Base-by-base conservation (phyloP, 2,329 filamentous ascomycete species). In the Fonsecaea pedrosoi region DNA sequence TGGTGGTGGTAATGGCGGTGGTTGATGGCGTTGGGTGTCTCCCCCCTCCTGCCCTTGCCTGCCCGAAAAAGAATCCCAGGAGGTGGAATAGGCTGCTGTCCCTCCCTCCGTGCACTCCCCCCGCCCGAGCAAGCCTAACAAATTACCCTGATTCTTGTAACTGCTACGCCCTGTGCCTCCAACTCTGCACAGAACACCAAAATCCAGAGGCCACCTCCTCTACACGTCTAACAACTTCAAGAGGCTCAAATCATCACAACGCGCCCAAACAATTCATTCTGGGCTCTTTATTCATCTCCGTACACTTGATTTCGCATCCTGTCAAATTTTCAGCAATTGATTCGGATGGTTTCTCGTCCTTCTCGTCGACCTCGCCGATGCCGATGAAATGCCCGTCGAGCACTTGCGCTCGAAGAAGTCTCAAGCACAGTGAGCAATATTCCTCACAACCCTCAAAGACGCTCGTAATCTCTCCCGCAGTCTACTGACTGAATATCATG, bases 401-500 rank as follows among this genome's bases (percentile, higher is more conserved):
- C 80, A 81, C 74, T 78, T 83, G 75, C 78, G 71, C 64, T 68
- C 79, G 76, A 82, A 82, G 77, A 81, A 81, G 74, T 78, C 82
- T 79, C 81, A 83, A 80, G 81, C 82, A 79, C 78, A 80, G 82
- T 83, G 76, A 75, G 80, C 81, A 67, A 74, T 77, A 73, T 73
- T 74, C 71, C 75, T 72, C 74, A 48, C 58, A 67, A 74, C 70
- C 75, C 74, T 75, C 69, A 58, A 71, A 69, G 71, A 38, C 8
- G 13, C 40, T 64, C 60, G 53, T 68, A 59, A 71, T 65, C 68
- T 72, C 69, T 70, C 58, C 66, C 71, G 70, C 72, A 74, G 70
- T 77, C 72, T 76, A 59, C 71, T 72, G 66, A 73, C 78, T 80
- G 71, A 80, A 73, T 74, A 73, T 72, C 54, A 57, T 66, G 68